Evolutionary conservation across 2,329 filamentous ascomycete species (phyloP).

Genomic region (Cladosporium sp.): DNA sequence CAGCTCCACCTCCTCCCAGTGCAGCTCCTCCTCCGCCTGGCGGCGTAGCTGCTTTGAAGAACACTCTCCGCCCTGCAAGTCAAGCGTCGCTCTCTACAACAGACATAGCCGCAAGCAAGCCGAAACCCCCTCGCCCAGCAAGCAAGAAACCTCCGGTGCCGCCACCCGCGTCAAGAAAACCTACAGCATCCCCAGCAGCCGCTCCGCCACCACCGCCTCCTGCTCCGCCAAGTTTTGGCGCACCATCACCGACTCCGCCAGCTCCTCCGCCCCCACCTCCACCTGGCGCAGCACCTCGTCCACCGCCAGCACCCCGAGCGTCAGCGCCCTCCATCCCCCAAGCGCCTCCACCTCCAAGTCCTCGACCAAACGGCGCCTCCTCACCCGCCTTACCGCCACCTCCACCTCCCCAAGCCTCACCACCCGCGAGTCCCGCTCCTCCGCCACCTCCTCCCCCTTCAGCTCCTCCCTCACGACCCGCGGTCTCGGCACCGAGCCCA

Average conservation of each 20-base stretch:
- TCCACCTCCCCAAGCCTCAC: slow-evolving; percentile 17
- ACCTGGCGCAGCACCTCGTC: slow-evolving; percentile 34
- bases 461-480: slow-evolving; percentile 19
- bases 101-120: slow-evolving; percentile 45
- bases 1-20: slow-evolving; percentile 46
- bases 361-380: slow-evolving; percentile 33
- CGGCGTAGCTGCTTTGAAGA: slow-evolving; percentile 45
- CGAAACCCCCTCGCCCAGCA: slow-evolving; percentile 67
- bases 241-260: slow-evolving; percentile 27
- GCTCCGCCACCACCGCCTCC: slow-evolving; percentile 29
- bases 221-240: slow-evolving; percentile 25
- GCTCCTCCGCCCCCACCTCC: slow-evolving; percentile 37
- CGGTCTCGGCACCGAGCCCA: slow-evolving; percentile 28
- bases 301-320: slow-evolving; percentile 28
- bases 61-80: slow-evolving; percentile 51
- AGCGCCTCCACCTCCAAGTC: slow-evolving; percentile 23
- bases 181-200: slow-evolving; percentile 32
- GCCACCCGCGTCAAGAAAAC: slow-evolving; percentile 51
- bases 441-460: slow-evolving; percentile 34
- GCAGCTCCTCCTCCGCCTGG: slow-evolving; percentile 5
- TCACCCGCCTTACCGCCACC: slow-evolving; percentile 42
- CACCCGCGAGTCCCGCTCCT: slow-evolving; percentile 32
- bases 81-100: slow-evolving; percentile 54
- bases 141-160: slow-evolving; percentile 66
- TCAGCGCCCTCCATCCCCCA: slow-evolving; percentile 23